These are phyloP conservation scores for Aspergillus haitiensis DNA, from an alignment of 495 filamentous ascomycete genomes.

Conservation along the genomic window DNA sequence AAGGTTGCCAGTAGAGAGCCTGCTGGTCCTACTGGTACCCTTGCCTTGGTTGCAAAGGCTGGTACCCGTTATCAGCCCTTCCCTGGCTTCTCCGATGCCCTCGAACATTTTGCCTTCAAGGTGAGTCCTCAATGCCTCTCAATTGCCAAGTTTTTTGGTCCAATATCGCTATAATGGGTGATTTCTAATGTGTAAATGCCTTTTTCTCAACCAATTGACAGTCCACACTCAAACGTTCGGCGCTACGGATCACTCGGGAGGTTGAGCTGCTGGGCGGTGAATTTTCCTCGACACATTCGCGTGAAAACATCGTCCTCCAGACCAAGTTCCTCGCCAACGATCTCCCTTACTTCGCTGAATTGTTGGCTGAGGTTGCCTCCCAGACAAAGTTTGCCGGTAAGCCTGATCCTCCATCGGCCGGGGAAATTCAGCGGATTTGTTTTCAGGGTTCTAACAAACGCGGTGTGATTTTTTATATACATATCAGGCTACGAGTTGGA, in stretches of 20 bases:
- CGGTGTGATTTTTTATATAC: constrained; percentile 5
- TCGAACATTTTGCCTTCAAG: constrained; percentile 96
- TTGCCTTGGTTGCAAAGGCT: constrained; percentile 88
- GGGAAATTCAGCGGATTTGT: neutral
- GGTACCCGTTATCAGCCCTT: constrained; percentile 87
- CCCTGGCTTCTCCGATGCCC: constrained; percentile 84
- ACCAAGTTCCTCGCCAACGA: constrained; percentile 94
- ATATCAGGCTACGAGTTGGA: constrained; percentile 76
- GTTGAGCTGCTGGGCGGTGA: constrained; percentile 88
- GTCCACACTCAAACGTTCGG: constrained; percentile 83
- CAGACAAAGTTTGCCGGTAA: constrained; percentile 83
- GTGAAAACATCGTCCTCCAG: constrained; percentile 87
- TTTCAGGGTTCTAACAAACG: constrained; percentile 7
- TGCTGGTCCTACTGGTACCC: constrained; percentile 79
- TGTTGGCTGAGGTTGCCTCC: constrained; percentile 86
- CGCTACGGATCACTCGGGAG: constrained; percentile 90
- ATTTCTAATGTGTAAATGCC: constrained; percentile 13
- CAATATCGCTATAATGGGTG: neutral
- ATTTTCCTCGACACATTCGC: constrained; percentile 79
- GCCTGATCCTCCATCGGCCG: constrained; percentile 24
- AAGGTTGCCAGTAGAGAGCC: constrained; percentile 90
- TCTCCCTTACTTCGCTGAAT: constrained; percentile 95
- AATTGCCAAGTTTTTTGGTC: constrained; percentile 22
- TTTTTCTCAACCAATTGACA: constrained; percentile 38
- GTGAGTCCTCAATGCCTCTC: constrained; percentile 51